These are phyloP conservation scores for Oryza brachyantha DNA, from an alignment of 176 grass and related monocot genomes.

Conservation along the genomic window DNA sequence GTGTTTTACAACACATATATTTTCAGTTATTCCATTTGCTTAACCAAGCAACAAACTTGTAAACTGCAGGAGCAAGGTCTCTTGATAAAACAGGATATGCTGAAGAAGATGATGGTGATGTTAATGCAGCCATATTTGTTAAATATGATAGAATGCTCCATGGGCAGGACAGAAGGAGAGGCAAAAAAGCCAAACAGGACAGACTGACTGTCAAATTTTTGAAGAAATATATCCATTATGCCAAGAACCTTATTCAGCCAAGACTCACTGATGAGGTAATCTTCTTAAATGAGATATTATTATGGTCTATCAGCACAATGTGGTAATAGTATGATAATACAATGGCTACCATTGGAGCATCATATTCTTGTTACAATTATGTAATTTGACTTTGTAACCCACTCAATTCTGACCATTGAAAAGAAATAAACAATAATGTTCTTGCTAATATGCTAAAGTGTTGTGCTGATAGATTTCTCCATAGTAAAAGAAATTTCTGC, in stretches of 20 bases:
- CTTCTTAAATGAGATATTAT: not conserved
- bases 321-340: not conserved
- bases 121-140: slow-evolving; percentile 78
- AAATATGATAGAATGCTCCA: slow-evolving; percentile 95
- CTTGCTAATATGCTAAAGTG: not conserved
- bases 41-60: slow-evolving; percentile 9
- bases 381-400: not conserved
- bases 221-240: slow-evolving; percentile 99
- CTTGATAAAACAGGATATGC: slow-evolving; percentile 64
- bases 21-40: slow-evolving; percentile 9
- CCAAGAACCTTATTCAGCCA: slow-evolving; percentile 91
- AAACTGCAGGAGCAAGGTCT: slow-evolving; percentile 46
- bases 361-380: not conserved
- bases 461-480: not conserved
- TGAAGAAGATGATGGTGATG: slow-evolving; percentile 87
- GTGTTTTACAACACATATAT: not conserved
- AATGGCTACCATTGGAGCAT: not conserved
- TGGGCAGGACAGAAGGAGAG: slow-evolving; percentile 87
- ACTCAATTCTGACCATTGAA: not conserved
- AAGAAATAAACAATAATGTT: too few relatives aligned
- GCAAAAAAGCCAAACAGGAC: slow-evolving; percentile 84
- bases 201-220: slow-evolving; percentile 85
- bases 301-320: not conserved
- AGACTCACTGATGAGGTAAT: slow-evolving; percentile 92
- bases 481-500: not conserved